These are phyloP conservation scores for Penicillium antarcticum DNA, from an alignment of 495 filamentous ascomycete genomes.

Conservation along the genomic window DNA sequence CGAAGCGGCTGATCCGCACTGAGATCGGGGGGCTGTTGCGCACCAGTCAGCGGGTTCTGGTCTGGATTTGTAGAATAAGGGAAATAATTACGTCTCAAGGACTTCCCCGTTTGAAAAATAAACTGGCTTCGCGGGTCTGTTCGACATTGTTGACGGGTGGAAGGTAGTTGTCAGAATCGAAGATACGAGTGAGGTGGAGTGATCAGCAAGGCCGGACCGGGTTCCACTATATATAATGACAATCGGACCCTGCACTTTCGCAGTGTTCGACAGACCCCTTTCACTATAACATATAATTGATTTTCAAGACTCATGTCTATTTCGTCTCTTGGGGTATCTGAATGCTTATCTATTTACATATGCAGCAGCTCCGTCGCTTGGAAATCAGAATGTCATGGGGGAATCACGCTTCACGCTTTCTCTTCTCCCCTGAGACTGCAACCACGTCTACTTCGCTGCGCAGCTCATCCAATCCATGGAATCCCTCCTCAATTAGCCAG, in stretches of 20 bases:
- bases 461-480: slow-evolving; percentile 58
- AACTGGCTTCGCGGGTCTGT: slow-evolving; percentile 14
- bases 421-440: slow-evolving; percentile 5
- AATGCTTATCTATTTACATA: slow-evolving; percentile 24
- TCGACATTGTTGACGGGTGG: slow-evolving; percentile 25
- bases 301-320: slow-evolving; percentile 1
- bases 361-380: slow-evolving; percentile 8
- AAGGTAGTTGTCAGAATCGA: slow-evolving; percentile 2
- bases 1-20: slow-evolving; percentile 41
- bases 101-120: slow-evolving; percentile 41
- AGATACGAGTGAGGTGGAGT: slow-evolving; percentile 8
- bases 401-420: slow-evolving; percentile 4
- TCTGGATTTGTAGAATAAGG: slow-evolving; percentile 6
- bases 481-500: slow-evolving; percentile 91
- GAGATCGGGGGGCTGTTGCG: slow-evolving; percentile 39
- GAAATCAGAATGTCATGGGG: background rate
- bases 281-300: background rate
- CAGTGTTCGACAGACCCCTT: background rate
- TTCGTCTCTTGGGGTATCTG: slow-evolving; percentile 17
- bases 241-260: background rate
- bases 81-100: slow-evolving; percentile 26
- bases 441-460: slow-evolving; percentile 21
- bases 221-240: slow-evolving; percentile 4
- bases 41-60: slow-evolving; percentile 22
- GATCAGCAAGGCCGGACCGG: slow-evolving; percentile 3